These are phyloP conservation scores for Claviceps spartinae DNA, from an alignment of 2,329 filamentous ascomycete genomes.

Conservation along the genomic window DNA sequence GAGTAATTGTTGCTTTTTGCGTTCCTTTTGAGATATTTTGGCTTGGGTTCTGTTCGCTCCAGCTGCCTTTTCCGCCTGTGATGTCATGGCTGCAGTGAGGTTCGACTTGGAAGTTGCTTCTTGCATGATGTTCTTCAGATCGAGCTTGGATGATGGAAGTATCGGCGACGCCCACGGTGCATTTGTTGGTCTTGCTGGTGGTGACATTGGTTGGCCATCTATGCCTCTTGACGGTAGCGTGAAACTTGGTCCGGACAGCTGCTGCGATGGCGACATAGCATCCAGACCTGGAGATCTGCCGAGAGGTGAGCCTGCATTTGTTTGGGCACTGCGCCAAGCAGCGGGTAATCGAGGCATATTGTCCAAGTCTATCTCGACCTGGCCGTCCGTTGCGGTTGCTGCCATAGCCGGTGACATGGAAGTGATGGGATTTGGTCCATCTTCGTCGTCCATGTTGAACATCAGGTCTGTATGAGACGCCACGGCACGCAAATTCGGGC, in stretches of 20 bases:
- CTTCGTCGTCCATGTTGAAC: constrained; percentile 87
- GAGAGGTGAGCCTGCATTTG: neutral
- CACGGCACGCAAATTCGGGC: constrained; percentile 55
- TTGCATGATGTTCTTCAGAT: constrained; percentile 64
- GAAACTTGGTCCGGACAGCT: neutral
- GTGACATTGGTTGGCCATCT: neutral
- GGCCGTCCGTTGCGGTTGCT: constrained; percentile 8
- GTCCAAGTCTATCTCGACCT: constrained; percentile 14
- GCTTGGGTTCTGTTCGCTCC: constrained; percentile 23
- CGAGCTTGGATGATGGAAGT: constrained; percentile 49
- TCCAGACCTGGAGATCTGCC: neutral
- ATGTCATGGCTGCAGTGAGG: constrained; percentile 39
- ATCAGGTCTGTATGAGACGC: constrained; percentile 65
- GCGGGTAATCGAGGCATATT: constrained; percentile 17
- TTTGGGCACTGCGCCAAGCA: constrained; percentile 14
- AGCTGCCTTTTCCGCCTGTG: constrained; percentile 32
- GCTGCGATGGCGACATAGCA: neutral
- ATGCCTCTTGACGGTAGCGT: neutral
- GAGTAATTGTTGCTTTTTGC: constrained; percentile 67
- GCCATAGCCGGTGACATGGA: constrained; percentile 13
- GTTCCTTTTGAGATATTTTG: constrained; percentile 83
- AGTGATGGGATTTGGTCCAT: constrained; percentile 18
- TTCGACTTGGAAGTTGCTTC: constrained; percentile 39
- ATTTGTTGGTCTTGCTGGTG: constrained; percentile 10
- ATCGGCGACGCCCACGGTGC: constrained; percentile 37